phyloP scores from a whole-genome alignment of 192 early-diverging fungal genomes.

The Lunasporangiospora selenospora region DNA sequence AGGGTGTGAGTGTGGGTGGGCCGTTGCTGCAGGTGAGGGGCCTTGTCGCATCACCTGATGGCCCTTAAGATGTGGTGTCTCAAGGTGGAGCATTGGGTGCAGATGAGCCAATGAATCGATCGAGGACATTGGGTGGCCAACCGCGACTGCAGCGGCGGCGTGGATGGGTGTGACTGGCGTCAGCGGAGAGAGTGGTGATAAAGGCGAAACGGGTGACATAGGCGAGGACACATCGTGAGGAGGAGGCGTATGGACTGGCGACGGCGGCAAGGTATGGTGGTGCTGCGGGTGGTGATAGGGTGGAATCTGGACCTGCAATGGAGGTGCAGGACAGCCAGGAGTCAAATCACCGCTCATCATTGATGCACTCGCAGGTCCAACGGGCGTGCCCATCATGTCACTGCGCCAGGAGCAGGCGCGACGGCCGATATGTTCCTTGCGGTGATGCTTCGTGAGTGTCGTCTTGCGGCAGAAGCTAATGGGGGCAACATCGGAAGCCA shows the following conservation, averaged over 20 bases:
- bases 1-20: constrained; percentile 3
- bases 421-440: constrained; percentile 42
- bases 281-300: constrained; percentile 18
- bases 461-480: constrained; percentile 61
- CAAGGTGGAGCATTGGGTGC: constrained; percentile 25
- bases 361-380: constrained; percentile 1
- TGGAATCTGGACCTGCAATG: constrained; percentile 39
- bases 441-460: constrained; percentile 59
- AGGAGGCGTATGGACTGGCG: constrained; percentile 39
- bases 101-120: constrained; percentile 22
- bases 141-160: no score
- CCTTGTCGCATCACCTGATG: not conserved
- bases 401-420: constrained; percentile 33
- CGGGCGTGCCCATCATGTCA: constrained; percentile 4
- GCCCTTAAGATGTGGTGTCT: constrained; percentile 9
- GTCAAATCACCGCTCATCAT: constrained; percentile 9
- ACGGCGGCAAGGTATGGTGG: no score
- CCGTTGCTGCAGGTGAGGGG: constrained; percentile 7
- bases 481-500: not conserved
- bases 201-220: constrained; percentile 17
- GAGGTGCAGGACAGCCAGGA: not conserved
- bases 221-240: constrained; percentile 33
- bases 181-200: constrained; percentile 41
- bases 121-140: constrained; percentile 1
- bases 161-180: constrained; percentile 35